A percentile compares a stretch with the other conserved stretches of the same genome.
phyloP scores from a whole-genome alignment of 805 yeast genomes.

The Barnettozyma pratensis region DNA sequence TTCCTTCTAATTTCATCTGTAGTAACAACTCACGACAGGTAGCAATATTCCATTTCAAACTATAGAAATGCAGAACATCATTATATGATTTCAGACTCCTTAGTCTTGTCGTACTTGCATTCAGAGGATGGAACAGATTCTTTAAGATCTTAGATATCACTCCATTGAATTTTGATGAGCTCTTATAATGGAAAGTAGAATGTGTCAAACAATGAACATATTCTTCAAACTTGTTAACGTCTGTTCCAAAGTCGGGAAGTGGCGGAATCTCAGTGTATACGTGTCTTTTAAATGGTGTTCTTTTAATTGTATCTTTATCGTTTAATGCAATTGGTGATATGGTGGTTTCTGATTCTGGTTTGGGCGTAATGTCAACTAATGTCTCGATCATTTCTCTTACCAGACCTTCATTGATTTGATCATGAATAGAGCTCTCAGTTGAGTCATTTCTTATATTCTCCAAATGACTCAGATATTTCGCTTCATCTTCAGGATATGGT shows the following conservation, averaged over 20 bases:
- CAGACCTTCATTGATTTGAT: slow-evolving; percentile 17
- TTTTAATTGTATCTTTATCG: background rate
- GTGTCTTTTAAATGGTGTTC: slow-evolving; percentile 13
- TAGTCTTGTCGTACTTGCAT: slow-evolving; percentile 27
- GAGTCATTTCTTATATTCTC: slow-evolving; percentile 4
- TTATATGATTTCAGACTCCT: slow-evolving; percentile 31
- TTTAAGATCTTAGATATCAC: slow-evolving; percentile 33
- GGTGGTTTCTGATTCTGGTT: slow-evolving; percentile 11
- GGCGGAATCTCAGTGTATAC: slow-evolving; percentile 31
- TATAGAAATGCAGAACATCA: slow-evolving; percentile 34
- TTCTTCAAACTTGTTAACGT: slow-evolving; percentile 24
- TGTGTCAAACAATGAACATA: slow-evolving; percentile 35
- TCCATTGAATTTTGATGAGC: slow-evolving; percentile 33
- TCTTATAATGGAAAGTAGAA: slow-evolving; percentile 29
- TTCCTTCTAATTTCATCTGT: slow-evolving; percentile 33
- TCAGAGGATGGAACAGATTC: slow-evolving; percentile 35
- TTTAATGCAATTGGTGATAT: slow-evolving; percentile 11
- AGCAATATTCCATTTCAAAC: slow-evolving; percentile 33
- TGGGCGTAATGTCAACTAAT: slow-evolving; percentile 22
- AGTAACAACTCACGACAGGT: slow-evolving; percentile 34
- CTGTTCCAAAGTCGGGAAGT: slow-evolving; percentile 28
- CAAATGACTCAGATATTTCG: slow-evolving; percentile 9
- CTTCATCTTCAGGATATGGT: slow-evolving; percentile 14
- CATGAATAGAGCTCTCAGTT: slow-evolving; percentile 8
- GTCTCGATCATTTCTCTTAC: slow-evolving; percentile 20